phyloP scores from a whole-genome alignment of 495 filamentous ascomycete genomes.

The Neurospora intermedia region DNA sequence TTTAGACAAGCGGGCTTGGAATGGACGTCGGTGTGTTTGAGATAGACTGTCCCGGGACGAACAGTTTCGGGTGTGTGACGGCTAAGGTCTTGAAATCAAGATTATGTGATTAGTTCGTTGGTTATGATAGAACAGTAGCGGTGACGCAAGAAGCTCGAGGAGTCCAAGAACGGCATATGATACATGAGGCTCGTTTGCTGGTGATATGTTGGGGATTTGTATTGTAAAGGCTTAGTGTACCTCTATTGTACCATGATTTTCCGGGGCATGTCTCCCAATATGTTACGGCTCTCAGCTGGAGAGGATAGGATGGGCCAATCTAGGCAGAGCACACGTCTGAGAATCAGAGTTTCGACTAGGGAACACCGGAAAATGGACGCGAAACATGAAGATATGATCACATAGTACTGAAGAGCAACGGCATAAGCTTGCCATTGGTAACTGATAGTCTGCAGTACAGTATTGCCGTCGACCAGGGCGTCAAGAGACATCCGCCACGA shows the following conservation, averaged over 20 bases:
- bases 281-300: not conserved
- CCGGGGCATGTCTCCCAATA: not conserved
- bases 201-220: not conserved
- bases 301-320: not conserved
- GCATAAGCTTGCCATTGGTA: not conserved
- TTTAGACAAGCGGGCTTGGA: not conserved
- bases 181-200: not conserved
- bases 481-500: not conserved
- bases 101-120: not conserved
- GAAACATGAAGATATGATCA: not conserved
- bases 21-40: not conserved
- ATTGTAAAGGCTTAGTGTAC: not conserved
- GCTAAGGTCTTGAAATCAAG: not conserved
- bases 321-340: not conserved
- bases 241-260: not conserved
- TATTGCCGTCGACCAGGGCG: not conserved
- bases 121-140: not conserved
- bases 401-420: not conserved
- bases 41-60: not conserved
- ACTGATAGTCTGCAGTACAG: not conserved
- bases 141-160: not conserved
- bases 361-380: not conserved
- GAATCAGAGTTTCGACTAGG: not conserved
- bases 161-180: not conserved
- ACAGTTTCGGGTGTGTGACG: not conserved